phyloP scores from a whole-genome alignment of 768 basidiomycete species.

The Tulasnella sp. region DNA sequence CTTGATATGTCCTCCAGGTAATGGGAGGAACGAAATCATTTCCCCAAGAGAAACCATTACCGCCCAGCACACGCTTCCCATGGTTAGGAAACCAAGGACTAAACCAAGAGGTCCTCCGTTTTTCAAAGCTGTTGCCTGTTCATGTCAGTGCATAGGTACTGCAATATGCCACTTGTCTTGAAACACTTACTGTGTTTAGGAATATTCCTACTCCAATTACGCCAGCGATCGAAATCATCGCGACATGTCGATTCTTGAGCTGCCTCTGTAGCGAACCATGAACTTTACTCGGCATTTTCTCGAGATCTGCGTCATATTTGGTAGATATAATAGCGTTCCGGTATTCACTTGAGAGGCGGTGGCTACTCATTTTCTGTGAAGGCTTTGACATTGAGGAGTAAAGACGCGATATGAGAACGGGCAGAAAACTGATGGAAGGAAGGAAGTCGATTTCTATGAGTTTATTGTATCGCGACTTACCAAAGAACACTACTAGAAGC shows the following conservation, averaged over 20 bases:
- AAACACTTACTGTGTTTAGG: constrained; percentile 31
- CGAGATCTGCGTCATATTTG: too few species aligned
- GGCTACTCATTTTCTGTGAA: too few species aligned
- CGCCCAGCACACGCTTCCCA: constrained; percentile 35
- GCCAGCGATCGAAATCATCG: constrained; percentile 21
- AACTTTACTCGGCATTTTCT: too few species aligned
- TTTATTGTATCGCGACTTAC: too few species aligned
- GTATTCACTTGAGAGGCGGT: too few species aligned
- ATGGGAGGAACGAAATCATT: constrained; percentile 65
- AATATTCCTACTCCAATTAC: constrained; percentile 50
- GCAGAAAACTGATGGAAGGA: too few species aligned
- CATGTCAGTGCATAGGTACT: too few species aligned
- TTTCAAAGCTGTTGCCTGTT: constrained; percentile 38
- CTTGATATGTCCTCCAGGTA: constrained; percentile 44
- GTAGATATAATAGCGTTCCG: too few species aligned
- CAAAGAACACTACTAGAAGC: too few species aligned
- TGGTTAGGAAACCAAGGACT: constrained; percentile 13
- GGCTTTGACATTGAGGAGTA: too few species aligned
- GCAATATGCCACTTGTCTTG: constrained; percentile 1
- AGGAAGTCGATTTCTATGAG: too few species aligned
- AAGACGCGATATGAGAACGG: too few species aligned
- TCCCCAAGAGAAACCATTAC: constrained; percentile 40
- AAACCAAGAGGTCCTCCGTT: constrained; percentile 56
- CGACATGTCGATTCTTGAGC: constrained; percentile 60
- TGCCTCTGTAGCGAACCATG: constrained; percentile 37